Base-by-base conservation (phyloP, 352 stramenopile species). In the Phytophthora sp. region DNA sequence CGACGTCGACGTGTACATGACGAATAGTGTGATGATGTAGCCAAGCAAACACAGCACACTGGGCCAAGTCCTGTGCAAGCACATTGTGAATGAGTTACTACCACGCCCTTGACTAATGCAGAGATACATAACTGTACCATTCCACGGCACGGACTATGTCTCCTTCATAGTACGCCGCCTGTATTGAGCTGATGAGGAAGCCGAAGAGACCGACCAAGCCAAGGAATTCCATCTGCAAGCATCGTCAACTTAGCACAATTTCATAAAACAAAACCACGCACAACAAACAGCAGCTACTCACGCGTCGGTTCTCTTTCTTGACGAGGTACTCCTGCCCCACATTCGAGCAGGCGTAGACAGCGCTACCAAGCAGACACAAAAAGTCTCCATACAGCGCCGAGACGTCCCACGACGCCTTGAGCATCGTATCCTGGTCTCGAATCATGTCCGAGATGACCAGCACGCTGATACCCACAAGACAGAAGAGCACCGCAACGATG, bases 201-300 rank as follows among this genome's bases (percentile, higher is more conserved):
- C 96, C 97, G 73, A 96, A 98, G 5, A 95, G 9, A 5, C 97
- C 97, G 27, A 98, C 57, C 78, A 98, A 92, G 15, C 96, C 96
- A 4, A 99, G 78, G 57, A 98, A 99, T 80, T 99, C 96, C n/a
- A 84, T 69, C 65, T 92, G 55, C 52, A 85, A 67, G 1, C 27
- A 39, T 5, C 8, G 31, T 55, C 21, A 20, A 26, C n/a, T 69
- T 26, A 76, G 51, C 33, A 45, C n/a, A 11, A 36, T 18, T n/a
- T 8, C 11, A 24, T 12, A 61, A 11, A 24, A 13, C 38, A n/a
- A 31, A 30, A 9, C 15, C 13, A 44, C 39, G 1, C 20, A 23
- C 20, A 33, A 16, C 15, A 6, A 4, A 2, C 15, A 38, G 12
- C 21, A 60, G 23, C 36, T 45, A 59, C 71, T 30, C 51, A 85